Evolutionary conservation across 805 yeast species (phyloP).

Genomic region (Kodamaea jinghongensis): DNA sequence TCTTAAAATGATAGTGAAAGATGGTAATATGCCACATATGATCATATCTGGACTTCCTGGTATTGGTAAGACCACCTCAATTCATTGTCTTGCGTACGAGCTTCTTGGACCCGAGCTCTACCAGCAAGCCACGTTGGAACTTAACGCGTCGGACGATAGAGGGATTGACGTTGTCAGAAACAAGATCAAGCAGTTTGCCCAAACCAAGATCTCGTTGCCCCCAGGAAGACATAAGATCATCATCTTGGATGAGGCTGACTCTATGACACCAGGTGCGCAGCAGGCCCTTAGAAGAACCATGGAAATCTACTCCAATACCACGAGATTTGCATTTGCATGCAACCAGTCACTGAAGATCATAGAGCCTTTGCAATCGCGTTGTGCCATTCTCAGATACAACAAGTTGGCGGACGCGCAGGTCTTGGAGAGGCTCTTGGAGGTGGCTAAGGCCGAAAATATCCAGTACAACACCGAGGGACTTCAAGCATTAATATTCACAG

Average conservation of each 20-base stretch:
- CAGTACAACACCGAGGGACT: slow-evolving; percentile 85
- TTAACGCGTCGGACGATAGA: slow-evolving; percentile 95
- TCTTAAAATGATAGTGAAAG: slow-evolving; percentile 76
- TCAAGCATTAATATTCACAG: slow-evolving; percentile 88
- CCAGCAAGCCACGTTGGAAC: slow-evolving; percentile 81
- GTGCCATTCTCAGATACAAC: slow-evolving; percentile 87
- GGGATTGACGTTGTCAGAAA: slow-evolving; percentile 96
- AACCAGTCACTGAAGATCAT: slow-evolving; percentile 92
- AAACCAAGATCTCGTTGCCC: slow-evolving; percentile 83
- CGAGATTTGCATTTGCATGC: slow-evolving; percentile 98
- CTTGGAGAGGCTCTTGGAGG: slow-evolving; percentile 67
- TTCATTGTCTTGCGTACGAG: slow-evolving; percentile 85
- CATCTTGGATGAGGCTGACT: slow-evolving; percentile 92
- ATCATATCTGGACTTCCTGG: slow-evolving; percentile 97
- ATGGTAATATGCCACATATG: slow-evolving; percentile 97
- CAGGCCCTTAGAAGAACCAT: slow-evolving; percentile 91
- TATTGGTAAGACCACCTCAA: slow-evolving; percentile 94
- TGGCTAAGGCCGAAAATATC: slow-evolving; percentile 67
- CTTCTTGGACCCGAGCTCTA: slow-evolving; percentile 66
- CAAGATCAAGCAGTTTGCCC: slow-evolving; percentile 93
- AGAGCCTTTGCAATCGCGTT: slow-evolving; percentile 94
- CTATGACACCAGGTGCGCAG: slow-evolving; percentile 96
- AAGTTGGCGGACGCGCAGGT: slow-evolving; percentile 84
- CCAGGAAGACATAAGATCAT: slow-evolving; percentile 89
- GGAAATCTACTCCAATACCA: slow-evolving; percentile 94